These are phyloP conservation scores for Lupinus albus DNA, from an alignment of 306 rosid species.

Conservation along the genomic window DNA sequence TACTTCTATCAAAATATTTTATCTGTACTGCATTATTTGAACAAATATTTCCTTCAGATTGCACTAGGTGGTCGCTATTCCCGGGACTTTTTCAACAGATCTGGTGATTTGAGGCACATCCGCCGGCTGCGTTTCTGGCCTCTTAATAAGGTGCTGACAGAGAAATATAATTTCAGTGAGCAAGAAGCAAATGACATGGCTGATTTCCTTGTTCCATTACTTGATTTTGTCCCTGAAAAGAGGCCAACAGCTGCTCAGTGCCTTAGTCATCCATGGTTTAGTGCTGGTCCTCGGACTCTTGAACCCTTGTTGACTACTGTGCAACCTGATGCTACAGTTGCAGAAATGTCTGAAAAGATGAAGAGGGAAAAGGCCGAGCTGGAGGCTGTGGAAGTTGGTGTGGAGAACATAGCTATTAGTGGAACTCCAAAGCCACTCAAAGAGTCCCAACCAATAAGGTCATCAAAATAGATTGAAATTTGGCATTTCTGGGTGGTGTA, in stretches of 20 bases:
- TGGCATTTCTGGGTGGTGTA: conserved; percentile 24
- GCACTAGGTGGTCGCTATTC: conserved; percentile 97
- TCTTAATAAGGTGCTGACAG: conserved; percentile 71
- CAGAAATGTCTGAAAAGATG: conserved; percentile 44
- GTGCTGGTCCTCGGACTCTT: conserved; percentile 63
- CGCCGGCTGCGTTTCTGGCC: conserved; percentile 96
- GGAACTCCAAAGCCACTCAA: conserved; percentile 56
- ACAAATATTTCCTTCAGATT: conserved; percentile 57
- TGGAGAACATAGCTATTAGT: conserved; percentile 61
- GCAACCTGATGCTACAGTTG: conserved; percentile 42
- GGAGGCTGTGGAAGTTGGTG: conserved; percentile 66
- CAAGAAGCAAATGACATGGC: conserved; percentile 77
- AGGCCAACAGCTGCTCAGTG: conserved; percentile 92
- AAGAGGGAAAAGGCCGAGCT: conserved; percentile 62
- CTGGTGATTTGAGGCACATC: conserved; percentile 91
- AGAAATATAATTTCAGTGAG: conserved; percentile 88
- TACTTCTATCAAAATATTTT: background rate
- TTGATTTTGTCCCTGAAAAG: conserved; percentile 89
- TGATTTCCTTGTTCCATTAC: conserved; percentile 76
- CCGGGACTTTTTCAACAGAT: conserved; percentile 85
- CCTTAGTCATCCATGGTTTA: conserved; percentile 87
- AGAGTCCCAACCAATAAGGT: conserved; percentile 41
- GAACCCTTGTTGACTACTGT: conserved; percentile 53
- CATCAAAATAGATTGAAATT: conserved; percentile 22
- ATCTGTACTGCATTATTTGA: conserved; percentile 13